phyloP scores from a whole-genome alignment of 1,139 yeast species.

The Sugiyamaella castrensis region DNA sequence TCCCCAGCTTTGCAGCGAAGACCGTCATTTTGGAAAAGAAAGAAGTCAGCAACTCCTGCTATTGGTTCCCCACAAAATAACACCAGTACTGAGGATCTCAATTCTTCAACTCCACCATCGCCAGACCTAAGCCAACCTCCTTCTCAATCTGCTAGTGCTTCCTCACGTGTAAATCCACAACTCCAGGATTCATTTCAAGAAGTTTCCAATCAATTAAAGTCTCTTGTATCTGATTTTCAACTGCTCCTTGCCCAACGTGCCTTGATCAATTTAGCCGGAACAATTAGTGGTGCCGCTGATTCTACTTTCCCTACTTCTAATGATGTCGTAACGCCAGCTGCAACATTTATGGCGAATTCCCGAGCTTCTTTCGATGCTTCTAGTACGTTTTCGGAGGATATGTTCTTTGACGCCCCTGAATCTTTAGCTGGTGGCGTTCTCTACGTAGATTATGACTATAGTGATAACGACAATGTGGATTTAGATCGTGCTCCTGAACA shows the following conservation, averaged over 20 bases:
- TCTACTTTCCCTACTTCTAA: neutral
- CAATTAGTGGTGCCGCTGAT: neutral
- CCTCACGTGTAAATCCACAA: neutral
- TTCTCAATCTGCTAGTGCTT: constrained; percentile 1
- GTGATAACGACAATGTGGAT: constrained; percentile 22
- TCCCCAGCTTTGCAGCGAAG: constrained; percentile 17
- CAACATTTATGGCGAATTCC: neutral
- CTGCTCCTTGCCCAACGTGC: constrained; percentile 6
- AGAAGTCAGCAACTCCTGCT: constrained; percentile 5
- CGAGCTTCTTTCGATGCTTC: constrained; percentile 12
- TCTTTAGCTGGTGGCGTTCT: constrained; percentile 39
- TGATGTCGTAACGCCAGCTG: neutral
- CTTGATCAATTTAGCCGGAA: neutral
- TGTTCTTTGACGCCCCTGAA: constrained; percentile 69
- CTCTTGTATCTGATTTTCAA: constrained; percentile 6
- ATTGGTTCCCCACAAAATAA: constrained; percentile 3
- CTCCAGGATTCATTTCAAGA: constrained; percentile 4
- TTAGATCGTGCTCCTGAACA: constrained; percentile 27
- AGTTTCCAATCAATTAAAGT: constrained; percentile 3
- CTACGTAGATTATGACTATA: constrained; percentile 32
- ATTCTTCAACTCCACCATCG: constrained; percentile 2
- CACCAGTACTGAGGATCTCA: constrained; percentile 6
- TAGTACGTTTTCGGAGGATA: constrained; percentile 43
- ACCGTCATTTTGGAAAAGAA: constrained; percentile 27
- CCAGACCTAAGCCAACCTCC: constrained; percentile 2